phyloP scores from a whole-genome alignment of 75 land plant genomes.

The Pinus taeda region DNA sequence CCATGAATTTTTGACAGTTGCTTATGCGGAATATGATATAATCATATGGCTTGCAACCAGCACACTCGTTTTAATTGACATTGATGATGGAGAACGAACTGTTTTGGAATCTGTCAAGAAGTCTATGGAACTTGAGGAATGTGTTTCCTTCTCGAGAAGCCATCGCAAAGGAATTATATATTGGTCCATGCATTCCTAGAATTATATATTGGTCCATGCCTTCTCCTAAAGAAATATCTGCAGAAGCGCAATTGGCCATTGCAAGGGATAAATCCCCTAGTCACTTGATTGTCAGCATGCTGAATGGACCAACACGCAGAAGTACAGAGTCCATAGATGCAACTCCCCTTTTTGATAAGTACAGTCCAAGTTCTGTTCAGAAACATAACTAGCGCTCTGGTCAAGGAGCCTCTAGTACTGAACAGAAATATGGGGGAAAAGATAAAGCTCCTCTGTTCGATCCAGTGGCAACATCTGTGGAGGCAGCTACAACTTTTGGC shows the following conservation, averaged over 20 bases:
- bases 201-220: slow-evolving; percentile 41
- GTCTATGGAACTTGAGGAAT: slow-evolving; percentile 1
- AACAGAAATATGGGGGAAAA: no score
- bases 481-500: no score
- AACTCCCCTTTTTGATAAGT: background rate
- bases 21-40: no score
- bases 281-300: slow-evolving; percentile 35
- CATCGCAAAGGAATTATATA: background rate
- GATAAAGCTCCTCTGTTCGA: no score
- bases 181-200: slow-evolving; percentile 20
- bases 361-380: background rate
- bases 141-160: background rate
- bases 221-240: slow-evolving; percentile 38
- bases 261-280: slow-evolving; percentile 27
- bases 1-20: no score
- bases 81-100: slow-evolving; percentile 5
- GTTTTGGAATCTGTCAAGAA: slow-evolving; percentile 10
- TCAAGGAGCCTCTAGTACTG: no score
- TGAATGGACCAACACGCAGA: slow-evolving; percentile 42
- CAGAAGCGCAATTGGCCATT: slow-evolving; percentile 20
- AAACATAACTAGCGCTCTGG: background rate
- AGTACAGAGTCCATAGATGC: slow-evolving; percentile 19
- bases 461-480: no score
- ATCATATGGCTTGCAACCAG: no score
- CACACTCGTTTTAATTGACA: no score